A percentile compares a stretch with the other conserved stretches of the same genome.
These are phyloP conservation scores for Seminavis robusta DNA, from an alignment of 108 stramenopile genomes.

Conservation along the genomic window DNA sequence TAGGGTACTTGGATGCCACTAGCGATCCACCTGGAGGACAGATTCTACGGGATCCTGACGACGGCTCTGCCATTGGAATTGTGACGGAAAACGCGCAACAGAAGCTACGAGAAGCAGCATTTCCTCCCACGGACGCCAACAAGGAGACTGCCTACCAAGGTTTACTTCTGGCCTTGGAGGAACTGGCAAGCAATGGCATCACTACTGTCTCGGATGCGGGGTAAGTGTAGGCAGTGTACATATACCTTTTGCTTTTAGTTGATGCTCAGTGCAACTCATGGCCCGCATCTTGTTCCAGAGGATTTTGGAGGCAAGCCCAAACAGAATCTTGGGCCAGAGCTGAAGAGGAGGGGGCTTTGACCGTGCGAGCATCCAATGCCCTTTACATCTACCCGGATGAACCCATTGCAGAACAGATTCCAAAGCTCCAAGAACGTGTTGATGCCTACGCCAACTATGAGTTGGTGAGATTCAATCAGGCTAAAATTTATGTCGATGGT, in stretches of 20 bases:
- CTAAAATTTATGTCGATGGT: no score
- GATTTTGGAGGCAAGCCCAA: conserved; percentile 18
- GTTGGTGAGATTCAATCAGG: conserved; percentile 12
- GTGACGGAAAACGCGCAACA: conserved; percentile 19
- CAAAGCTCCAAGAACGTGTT: conserved; percentile 2
- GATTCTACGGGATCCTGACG: conserved; percentile 1
- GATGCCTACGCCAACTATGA: not conserved
- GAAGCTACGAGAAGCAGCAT: conserved; percentile 8
- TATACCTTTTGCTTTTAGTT: no score
- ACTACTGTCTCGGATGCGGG: conserved; percentile 19
- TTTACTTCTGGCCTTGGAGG: conserved; percentile 5
- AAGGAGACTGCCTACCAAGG: conserved; percentile 8
- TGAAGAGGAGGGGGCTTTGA: not conserved
- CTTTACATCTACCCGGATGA: conserved; percentile 14
- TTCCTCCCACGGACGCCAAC: conserved; percentile 4
- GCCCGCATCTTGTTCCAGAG: no score
- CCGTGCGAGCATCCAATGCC: conserved; percentile 16
- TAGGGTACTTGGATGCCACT: not conserved
- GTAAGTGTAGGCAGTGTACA: no score
- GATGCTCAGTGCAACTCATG: no score
- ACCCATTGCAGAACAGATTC: conserved; percentile 3
- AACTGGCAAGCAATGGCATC: conserved; percentile 10
- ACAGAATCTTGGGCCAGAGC: conserved; percentile 9
- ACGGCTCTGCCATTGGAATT: conserved; percentile 6
- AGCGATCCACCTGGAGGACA: conserved; percentile 2